Percentiles rank a stretch among this genome's conserved stretches.
phyloP scores from a whole-genome alignment of 768 basidiomycete genomes.

The Leccinellum luteum region DNA sequence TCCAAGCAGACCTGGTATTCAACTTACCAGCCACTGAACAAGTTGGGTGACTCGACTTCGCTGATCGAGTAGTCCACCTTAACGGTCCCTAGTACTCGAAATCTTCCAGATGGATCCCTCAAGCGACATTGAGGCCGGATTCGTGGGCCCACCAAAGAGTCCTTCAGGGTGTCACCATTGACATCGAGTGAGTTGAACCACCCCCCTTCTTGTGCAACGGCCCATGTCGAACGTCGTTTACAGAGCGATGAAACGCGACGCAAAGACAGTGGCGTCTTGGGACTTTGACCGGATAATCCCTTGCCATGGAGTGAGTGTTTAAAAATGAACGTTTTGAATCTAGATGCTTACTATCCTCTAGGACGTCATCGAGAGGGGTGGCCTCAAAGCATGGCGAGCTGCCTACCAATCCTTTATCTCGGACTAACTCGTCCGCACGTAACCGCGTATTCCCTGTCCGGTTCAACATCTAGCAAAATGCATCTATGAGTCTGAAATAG shows the following conservation, averaged over 20 bases:
- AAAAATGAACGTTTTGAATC: not conserved
- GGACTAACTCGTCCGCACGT: conserved; percentile 11
- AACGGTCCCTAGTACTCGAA: conserved; percentile 35
- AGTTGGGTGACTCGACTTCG: conserved; percentile 30
- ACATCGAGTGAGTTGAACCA: conserved; percentile 27
- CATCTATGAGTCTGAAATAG: not conserved
- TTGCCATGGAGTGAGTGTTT: conserved; percentile 54
- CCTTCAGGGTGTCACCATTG: conserved; percentile 16
- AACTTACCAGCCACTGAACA: conserved; percentile 82
- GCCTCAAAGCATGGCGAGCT: conserved; percentile 52
- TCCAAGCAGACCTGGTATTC: conserved; percentile 81
- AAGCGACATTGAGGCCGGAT: conserved; percentile 26
- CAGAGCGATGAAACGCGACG: conserved; percentile 60
- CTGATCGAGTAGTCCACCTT: not conserved
- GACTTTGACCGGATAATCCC: conserved; percentile 73
- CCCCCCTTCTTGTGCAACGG: not conserved
- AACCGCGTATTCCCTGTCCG: not conserved
- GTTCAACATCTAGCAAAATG: not conserved
- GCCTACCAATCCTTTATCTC: conserved; percentile 36
- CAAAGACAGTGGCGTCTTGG: conserved; percentile 66
- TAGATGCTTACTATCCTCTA: conserved; percentile 14
- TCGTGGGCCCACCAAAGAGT: conserved; percentile 31
- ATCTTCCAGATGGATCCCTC: conserved; percentile 30
- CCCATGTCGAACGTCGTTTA: not conserved
- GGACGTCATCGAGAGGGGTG: conserved; percentile 64